Base-by-base conservation (phyloP, 2,329 filamentous ascomycete species). In the Hypomyces perniciosus region DNA sequence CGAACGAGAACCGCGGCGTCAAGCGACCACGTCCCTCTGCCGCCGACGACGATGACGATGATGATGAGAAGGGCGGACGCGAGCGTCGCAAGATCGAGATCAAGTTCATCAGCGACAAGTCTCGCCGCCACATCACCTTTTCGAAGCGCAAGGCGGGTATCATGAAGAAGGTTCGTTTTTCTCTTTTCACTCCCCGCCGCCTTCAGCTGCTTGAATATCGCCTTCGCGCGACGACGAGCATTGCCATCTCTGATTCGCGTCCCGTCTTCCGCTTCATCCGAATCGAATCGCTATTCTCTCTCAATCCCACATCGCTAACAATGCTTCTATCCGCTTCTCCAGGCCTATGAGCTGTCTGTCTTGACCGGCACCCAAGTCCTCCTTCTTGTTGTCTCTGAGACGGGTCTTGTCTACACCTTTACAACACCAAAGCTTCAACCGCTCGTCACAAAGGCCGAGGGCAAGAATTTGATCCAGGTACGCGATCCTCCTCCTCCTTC, bases 91-190 rank as follows among this genome's bases (percentile, higher is more conserved):
- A 99, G 86, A 99, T 99, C 65, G 93, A 99, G 75, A 99, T 99
- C 77, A 99, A 99, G 81, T 99, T 99, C 77, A 99, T 99, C 72
- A 92, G 91, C 73, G 93, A 99, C 76, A 99, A 99, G 79, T 97
- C 92, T 75, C 90, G 93, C 75, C 88, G 93, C 57, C 93, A 99
- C 78, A 99, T 97, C 70, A 97, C 93, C 65, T 97, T 99, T 72
- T 97, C 92, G 62, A 99, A 99, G 84, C 90, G 93, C 71, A 99
- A 99, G 79, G 93, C 93, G 51, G 93, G 93, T 63, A 97, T 99
- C 73, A 97, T 99, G 93, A 97, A 99, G 81, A 97, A 97, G 90
- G 93, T 96, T 70, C 61, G 84, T 78, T 35, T 51, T 34, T 41
- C 46, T 51, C 31, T 27, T 39, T 37, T 31, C 28, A 38, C 44